Evolutionary conservation across 805 yeast genomes (phyloP), one percentile per base, ranked within the genome.

Genomic region (Yarrowia sp.): DNA sequence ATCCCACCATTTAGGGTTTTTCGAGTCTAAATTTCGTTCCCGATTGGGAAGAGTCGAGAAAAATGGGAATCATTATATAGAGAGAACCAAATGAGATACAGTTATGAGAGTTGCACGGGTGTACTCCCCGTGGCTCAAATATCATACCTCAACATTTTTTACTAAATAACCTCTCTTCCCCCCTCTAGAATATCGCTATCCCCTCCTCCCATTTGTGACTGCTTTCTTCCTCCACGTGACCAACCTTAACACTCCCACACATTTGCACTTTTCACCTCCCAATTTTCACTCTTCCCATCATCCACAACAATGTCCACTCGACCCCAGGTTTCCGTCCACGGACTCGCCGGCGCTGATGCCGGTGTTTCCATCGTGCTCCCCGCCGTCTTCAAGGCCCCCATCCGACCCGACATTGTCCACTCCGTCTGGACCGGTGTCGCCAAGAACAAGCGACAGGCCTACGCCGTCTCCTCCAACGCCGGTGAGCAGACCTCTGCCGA

Each of bases 401-500:
- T 95, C 88, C 93, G 99, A 89, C 94, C 97, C 81, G 99, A 95
- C 83, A 87, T 95, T 81, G 98, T 95, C 82, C 99, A 93, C 92
- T 85, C 97, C 82, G 99, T 95, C 79, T 95, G 92, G 90, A 91
- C 93, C 82, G 90, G 93, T 82, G 92, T 95, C 79, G 93, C 93
- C 96, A 95, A 95, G 95, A 95, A 95, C 97, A 94, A 94, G 92
- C 92, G 99, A 86, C 99, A 95, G 87, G 98, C 99, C 84, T 95
- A 95, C 90, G 97, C 99, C 82, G 99, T 95, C 79, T 89, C 98
- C 79, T 92, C 89, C 83, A 91, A 92, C 86, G 99, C 99, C 81
- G 99, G 99, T 87, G 97, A 92, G 89, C 98, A 95, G 87, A 93
- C 98, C 85, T 94, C 98, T 74, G 99, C 99, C 83, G 98, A 92